Evolutionary conservation across 805 yeast species (phyloP).

Genomic region (Pichia rugopelliculosa): DNA sequence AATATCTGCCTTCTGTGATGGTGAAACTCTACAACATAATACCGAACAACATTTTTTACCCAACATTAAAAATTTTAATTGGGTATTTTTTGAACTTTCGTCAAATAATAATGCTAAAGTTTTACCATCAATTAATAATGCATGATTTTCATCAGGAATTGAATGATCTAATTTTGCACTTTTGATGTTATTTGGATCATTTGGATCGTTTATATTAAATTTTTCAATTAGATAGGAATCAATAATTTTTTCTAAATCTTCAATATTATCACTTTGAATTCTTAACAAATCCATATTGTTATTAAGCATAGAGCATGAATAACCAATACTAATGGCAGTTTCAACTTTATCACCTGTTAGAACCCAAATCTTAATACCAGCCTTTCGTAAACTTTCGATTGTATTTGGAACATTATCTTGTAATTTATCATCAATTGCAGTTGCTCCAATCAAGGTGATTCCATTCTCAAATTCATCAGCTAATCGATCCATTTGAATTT

Average conservation of each 20-base stretch:
- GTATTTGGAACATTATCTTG: slow-evolving; percentile 77
- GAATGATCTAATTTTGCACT: slow-evolving; percentile 54
- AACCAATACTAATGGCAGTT: slow-evolving; percentile 79
- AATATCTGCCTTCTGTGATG: slow-evolving; percentile 74
- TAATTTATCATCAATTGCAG: slow-evolving; percentile 74
- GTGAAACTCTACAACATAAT: slow-evolving; percentile 79
- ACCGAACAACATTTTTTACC: slow-evolving; percentile 74
- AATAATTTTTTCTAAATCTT: slow-evolving; percentile 12
- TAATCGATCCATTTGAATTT: slow-evolving; percentile 43
- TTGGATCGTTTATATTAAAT: slow-evolving; percentile 4
- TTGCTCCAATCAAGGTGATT: slow-evolving; percentile 60
- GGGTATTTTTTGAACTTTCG: slow-evolving; percentile 22
- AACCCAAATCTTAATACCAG: slow-evolving; percentile 80
- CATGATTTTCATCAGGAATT: slow-evolving; percentile 51
- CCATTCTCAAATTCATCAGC: slow-evolving; percentile 54
- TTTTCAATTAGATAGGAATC: slow-evolving; percentile 17
- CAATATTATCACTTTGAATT: slow-evolving; percentile 30
- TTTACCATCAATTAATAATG: slow-evolving; percentile 65
- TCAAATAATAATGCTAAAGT: slow-evolving; percentile 35
- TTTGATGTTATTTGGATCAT: slow-evolving; percentile 32
- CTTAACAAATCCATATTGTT: slow-evolving; percentile 63
- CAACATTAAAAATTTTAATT: slow-evolving; percentile 53
- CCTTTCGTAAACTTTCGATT: slow-evolving; percentile 54
- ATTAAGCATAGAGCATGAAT: slow-evolving; percentile 63
- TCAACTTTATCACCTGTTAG: slow-evolving; percentile 78